Evolutionary conservation across 2,329 filamentous ascomycete genomes (phyloP).

Genomic region (Epichloe sibirici): DNA sequence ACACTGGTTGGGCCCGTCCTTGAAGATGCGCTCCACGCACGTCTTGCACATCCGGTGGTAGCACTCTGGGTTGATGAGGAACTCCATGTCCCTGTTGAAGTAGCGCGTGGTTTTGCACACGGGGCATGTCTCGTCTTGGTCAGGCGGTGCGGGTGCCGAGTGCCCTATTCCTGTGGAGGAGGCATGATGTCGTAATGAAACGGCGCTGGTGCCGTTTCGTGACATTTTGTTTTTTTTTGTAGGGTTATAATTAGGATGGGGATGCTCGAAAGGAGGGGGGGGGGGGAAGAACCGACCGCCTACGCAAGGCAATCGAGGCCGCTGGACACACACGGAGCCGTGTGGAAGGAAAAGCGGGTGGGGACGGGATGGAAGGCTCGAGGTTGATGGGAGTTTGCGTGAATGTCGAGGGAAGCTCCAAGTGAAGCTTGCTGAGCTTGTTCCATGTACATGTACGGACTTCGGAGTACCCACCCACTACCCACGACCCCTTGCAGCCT

Average conservation of each 20-base stretch:
- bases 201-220: slow-evolving; percentile 12
- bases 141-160: slow-evolving; percentile 9
- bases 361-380: background rate
- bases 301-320: background rate
- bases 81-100: slow-evolving; percentile 85
- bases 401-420: background rate
- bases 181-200: slow-evolving; percentile 17
- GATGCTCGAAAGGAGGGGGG: background rate
- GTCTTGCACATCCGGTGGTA: slow-evolving; percentile 98
- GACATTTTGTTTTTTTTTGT: slow-evolving; percentile 14
- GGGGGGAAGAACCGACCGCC: background rate
- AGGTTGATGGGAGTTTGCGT: background rate
- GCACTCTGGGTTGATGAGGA: slow-evolving; percentile 95
- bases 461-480: too few relatives aligned
- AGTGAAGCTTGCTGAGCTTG: background rate
- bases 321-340: background rate
- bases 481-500: too few relatives aligned
- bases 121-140: slow-evolving; percentile 66
- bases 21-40: slow-evolving; percentile 91
- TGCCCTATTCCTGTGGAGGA: slow-evolving; percentile 7
- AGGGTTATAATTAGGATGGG: background rate
- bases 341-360: too few relatives aligned
- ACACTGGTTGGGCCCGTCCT: slow-evolving; percentile 80
- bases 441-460: too few relatives aligned
- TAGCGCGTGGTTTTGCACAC: slow-evolving; percentile 96